Base-by-base conservation (phyloP, 148 eudicot genomes). In the Heliamphora exappendiculata region DNA sequence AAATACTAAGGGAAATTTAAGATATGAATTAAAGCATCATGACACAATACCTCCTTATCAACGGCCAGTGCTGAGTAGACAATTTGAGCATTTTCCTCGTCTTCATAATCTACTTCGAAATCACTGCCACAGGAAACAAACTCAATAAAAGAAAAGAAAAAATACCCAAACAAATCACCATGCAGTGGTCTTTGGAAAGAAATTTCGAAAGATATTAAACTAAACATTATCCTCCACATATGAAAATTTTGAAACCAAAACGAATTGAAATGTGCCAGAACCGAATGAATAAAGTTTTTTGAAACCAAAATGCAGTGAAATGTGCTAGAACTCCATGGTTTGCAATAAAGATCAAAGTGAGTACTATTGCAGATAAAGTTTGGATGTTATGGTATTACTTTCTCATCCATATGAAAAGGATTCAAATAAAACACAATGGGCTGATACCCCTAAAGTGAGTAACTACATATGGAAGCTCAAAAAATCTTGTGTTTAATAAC, bases 21-120 rank as follows among this genome's bases (percentile, higher is more conserved):
- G 0, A 41, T 45, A 10, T 12, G 44, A 67, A 57, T 66, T 20
- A 13, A 64, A 79, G 49, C 22, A 81, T 66, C 67, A 75, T 50
- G 50, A 76, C 36, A 49, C 24, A 49, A 54, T 66, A 92, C 97
- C 97, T 94, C 97, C 83, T 88, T 88, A 76, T 94, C 98, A 73
- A 92, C 93, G 77, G 85, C 87, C 81, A 95, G 77, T n/a, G 98
- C 85, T 41, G 91, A 80, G 83, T 81, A 86, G 41, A 91, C 91
- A 39, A 92, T 92, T 4, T 44, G 80, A 67, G 96, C 98, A 39
- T 85, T 86, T 60, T 85, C 88, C 10, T 89, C 87, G 3, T 91
- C 89, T 69, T 79, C 83, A 69, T 84, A 92, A 81, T 95, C 86
- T 45, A 95, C 97, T 84, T 90, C 93, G 47, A 94, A 88, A 85